These are phyloP conservation scores for Leccinum ochraceum DNA, from an alignment of 768 basidiomycete genomes.

Conservation along the genomic window DNA sequence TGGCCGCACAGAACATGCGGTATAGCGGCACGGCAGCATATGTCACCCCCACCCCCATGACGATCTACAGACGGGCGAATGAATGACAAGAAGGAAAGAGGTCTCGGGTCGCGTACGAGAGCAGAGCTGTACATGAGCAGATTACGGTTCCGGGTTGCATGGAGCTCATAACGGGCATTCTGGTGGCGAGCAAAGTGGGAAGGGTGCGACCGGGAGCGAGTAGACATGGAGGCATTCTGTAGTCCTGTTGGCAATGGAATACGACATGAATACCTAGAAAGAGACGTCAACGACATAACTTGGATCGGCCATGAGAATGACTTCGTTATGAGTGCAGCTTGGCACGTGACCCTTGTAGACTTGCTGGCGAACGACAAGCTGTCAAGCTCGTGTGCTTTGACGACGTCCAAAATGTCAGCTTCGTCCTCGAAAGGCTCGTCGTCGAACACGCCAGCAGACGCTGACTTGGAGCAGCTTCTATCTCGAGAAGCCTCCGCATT, in stretches of 20 bases:
- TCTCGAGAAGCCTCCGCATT: conserved; percentile 82
- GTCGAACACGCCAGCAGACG: conserved; percentile 31
- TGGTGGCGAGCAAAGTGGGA: conserved; percentile 21
- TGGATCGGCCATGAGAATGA: not conserved
- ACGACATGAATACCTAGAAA: not conserved
- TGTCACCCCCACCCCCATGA: conserved; percentile 79
- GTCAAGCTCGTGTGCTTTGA: not conserved
- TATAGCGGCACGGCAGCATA: conserved; percentile 98
- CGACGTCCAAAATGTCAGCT: conserved; percentile 20
- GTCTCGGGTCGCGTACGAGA: conserved; percentile 51
- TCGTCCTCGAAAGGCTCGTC: conserved; percentile 12
- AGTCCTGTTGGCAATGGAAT: not conserved
- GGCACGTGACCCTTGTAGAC: conserved; percentile 20
- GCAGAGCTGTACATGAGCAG: conserved; percentile 85
- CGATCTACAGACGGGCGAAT: conserved; percentile 49
- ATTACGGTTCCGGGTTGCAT: conserved; percentile 65
- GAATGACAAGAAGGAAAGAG: conserved; percentile 1
- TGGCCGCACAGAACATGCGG: conserved; percentile 97
- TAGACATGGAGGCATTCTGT: conserved; percentile 18
- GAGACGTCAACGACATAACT: not conserved
- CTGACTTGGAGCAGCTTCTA: conserved; percentile 78
- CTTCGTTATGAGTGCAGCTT: not conserved
- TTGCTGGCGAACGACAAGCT: not conserved
- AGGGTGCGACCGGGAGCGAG: conserved; percentile 4
- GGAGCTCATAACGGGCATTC: conserved; percentile 41